Conservation (phyloP, 1,139 yeast species). For the Nakaseomyces uthaithaninus region DNA sequence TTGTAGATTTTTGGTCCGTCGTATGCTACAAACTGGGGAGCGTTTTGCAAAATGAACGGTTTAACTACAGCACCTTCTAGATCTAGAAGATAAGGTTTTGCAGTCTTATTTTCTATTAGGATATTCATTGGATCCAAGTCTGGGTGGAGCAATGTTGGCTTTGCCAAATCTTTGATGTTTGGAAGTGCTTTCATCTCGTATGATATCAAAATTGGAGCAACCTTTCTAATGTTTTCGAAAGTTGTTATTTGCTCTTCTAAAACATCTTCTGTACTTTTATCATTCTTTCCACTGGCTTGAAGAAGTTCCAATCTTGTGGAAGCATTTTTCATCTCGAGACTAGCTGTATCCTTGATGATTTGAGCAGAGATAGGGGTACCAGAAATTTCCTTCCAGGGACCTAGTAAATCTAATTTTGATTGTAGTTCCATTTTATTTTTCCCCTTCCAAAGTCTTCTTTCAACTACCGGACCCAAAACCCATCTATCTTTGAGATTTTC, state of each 20-base stretch:
- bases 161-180: conserved; percentile 51
- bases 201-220: conserved; percentile 51
- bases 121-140: conserved; percentile 90
- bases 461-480: conserved; percentile 88
- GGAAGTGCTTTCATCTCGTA: conserved; percentile 44
- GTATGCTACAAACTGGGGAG: conserved; percentile 79
- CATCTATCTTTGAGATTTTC: conserved; percentile 55
- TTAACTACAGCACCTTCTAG: conserved; percentile 73
- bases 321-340: conserved; percentile 57
- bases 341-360: conserved; percentile 55
- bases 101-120: conserved; percentile 39
- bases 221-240: conserved; percentile 48
- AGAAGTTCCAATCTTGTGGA: conserved; percentile 47
- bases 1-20: conserved; percentile 81
- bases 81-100: conserved; percentile 53
- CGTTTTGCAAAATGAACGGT: conserved; percentile 69
- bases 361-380: conserved; percentile 41
- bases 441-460: conserved; percentile 66
- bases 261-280: conserved; percentile 36
- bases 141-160: conserved; percentile 69
- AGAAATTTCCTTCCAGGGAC: conserved; percentile 64
- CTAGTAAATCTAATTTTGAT: conserved; percentile 37
- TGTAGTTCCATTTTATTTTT: conserved; percentile 45
- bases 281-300: conserved; percentile 45
- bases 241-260: conserved; percentile 47